Evolutionary conservation across 2,329 filamentous ascomycete genomes (phyloP), one percentile per base, ranked within the genome.

Genomic region (Fonsecaea pugnacius): DNA sequence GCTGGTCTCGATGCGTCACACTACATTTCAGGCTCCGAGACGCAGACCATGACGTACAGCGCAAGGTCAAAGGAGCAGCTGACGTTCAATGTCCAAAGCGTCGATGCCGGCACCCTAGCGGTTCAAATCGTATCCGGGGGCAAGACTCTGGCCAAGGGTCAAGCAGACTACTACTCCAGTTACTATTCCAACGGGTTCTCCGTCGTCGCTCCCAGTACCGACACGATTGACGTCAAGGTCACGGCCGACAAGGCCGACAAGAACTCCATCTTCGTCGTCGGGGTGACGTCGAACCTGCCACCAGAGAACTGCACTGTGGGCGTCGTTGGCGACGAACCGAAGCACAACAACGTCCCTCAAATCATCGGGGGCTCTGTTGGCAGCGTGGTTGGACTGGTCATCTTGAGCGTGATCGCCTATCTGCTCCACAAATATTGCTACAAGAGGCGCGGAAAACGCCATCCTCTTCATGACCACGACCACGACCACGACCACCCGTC

Each of bases 221-320:
- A 24, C 43, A 48, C 18, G 43, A 48, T 48, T 5, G 18, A 48
- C 9, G 43, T 48, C 18, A 48, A 48, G 43, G 43, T 48, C 18
- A 48, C 43, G 8, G 43, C 43, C 1, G 21, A 48, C 43, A 48
- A 24, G 3, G 43, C 43, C 10, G 18, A 24, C 8, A 48, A 48
- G 43, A 48, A 48, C 5, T 48, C 43, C 10, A 48, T 48, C 43
- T 48, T 48, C 21, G 43, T 48, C 43, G 43, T 48, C 10, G 43
- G 43, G 8, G 43, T 48, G 9, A 48, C 43, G 8, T 48, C 43
- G 18, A 48, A 48, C 43, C 21, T 48, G 43, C 43, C 43, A 14
- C 43, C 43, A 27, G 43, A 48, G 21, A 48, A 48, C 43, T 48
- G 43, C 43, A 48, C 43, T 4, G 18, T 48, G 14, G 43, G 18